These are phyloP conservation scores for Mucor saturninus DNA, from an alignment of 371 early-diverging fungal species.

Conservation along the genomic window DNA sequence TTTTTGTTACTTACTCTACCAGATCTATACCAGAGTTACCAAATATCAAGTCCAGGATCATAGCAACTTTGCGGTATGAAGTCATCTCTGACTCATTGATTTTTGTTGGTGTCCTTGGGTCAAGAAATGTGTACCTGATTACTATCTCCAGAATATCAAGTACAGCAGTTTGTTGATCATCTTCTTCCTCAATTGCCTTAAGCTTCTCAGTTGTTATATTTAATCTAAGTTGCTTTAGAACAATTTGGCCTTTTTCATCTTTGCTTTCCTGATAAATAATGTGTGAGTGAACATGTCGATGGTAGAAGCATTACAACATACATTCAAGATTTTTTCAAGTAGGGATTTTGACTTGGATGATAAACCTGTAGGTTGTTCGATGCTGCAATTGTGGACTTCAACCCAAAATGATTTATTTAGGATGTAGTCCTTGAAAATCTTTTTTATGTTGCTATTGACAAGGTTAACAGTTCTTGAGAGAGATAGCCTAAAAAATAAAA, in stretches of 20 bases:
- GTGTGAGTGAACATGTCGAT: neutral
- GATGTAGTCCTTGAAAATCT: neutral
- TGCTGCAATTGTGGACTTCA: neutral
- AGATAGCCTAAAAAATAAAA: neutral
- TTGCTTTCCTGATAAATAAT: neutral
- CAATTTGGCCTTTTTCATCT: neutral
- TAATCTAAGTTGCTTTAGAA: neutral
- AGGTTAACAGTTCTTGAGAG: neutral
- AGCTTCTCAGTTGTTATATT: constrained; percentile 5
- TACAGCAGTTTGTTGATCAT: neutral
- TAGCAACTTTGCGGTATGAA: neutral
- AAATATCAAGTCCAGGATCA: neutral
- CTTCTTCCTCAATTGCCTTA: neutral
- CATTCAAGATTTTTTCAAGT: neutral
- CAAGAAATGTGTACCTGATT: neutral
- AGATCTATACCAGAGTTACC: neutral
- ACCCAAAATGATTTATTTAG: neutral
- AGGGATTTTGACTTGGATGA: neutral
- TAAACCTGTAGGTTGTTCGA: neutral
- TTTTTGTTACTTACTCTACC: neutral
- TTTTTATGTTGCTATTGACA: neutral
- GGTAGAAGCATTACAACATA: neutral
- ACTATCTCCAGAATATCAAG: neutral
- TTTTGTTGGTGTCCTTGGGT: neutral
- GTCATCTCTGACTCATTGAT: neutral